A percentile compares a stretch with the other conserved stretches of the same genome.
Conservation (phyloP, 73 alveolate species). For the Tetrahymena elliotti region DNA sequence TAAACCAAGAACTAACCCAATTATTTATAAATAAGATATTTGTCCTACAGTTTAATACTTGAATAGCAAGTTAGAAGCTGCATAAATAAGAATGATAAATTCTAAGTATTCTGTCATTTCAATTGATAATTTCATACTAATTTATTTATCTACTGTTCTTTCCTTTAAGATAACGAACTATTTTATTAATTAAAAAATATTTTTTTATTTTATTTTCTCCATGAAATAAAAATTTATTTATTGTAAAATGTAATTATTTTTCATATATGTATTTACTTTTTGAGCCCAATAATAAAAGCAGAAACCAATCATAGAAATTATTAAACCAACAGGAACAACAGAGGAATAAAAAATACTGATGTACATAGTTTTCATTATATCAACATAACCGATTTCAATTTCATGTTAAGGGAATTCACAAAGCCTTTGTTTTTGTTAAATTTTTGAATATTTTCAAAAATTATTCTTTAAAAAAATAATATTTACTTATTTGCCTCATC, state of each 20-base stretch:
- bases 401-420: constrained; percentile 7
- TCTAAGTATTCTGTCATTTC: not conserved
- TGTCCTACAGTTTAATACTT: not conserved
- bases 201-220: too few species aligned
- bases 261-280: too few species aligned
- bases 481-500: not conserved
- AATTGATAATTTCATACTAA: not conserved
- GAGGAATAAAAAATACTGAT: constrained; percentile 37
- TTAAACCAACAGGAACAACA: constrained; percentile 27
- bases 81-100: not conserved
- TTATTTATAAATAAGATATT: not conserved
- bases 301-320: constrained; percentile 13
- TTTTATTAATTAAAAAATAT: not conserved
- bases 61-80: not conserved
- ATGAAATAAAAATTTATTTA: too few species aligned
- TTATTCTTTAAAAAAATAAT: too few species aligned
- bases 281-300: constrained; percentile 15
- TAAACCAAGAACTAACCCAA: not conserved
- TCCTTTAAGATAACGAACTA: not conserved
- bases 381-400: constrained; percentile 35
- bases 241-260: too few species aligned
- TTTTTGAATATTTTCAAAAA: too few species aligned
- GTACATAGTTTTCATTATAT: constrained; percentile 34
- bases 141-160: not conserved
- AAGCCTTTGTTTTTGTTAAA: not conserved